Evolutionary conservation across 331 rosid species (phyloP).

Genomic region (Stylosanthes scabra): DNA sequence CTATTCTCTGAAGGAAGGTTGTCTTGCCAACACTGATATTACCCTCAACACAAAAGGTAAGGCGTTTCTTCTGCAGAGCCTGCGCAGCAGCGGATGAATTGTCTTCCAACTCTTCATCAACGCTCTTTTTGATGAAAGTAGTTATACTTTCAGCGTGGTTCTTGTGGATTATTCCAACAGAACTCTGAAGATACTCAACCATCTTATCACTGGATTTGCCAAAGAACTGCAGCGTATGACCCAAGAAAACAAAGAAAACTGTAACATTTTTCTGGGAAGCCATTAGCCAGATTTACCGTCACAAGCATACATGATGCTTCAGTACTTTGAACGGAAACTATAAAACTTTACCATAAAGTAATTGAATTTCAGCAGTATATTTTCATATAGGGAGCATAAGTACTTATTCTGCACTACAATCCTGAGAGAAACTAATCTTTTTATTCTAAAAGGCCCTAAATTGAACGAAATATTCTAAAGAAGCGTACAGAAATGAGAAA

Average conservation of each 20-base stretch:
- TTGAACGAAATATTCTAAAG: neutral
- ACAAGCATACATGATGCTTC: neutral
- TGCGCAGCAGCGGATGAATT: constrained; percentile 44
- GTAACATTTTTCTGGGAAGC: neutral
- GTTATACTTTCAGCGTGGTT: constrained; percentile 98
- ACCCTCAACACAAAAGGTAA: constrained; percentile 97
- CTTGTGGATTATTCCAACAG: constrained; percentile 94
- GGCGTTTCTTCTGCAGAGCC: constrained; percentile 62
- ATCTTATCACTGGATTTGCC: constrained; percentile 86
- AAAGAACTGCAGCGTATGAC: constrained; percentile 65
- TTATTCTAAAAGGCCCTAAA: neutral
- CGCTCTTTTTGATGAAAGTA: constrained; percentile 81
- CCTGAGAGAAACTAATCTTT: neutral
- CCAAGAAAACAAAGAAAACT: constrained; percentile 1
- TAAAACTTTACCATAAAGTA: neutral
- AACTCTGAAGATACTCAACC: constrained; percentile 90
- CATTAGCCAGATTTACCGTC: neutral
- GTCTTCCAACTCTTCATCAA: constrained; percentile 86
- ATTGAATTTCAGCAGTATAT: neutral
- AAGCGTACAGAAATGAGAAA: neutral
- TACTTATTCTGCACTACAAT: neutral
- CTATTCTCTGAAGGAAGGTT: constrained; percentile 93
- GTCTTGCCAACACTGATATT: constrained; percentile 97
- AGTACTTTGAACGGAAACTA: too few species aligned
- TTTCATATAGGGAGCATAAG: neutral